These are phyloP conservation scores for Fusarium equiseti DNA, from an alignment of 2,329 filamentous ascomycete genomes.

Conservation along the genomic window DNA sequence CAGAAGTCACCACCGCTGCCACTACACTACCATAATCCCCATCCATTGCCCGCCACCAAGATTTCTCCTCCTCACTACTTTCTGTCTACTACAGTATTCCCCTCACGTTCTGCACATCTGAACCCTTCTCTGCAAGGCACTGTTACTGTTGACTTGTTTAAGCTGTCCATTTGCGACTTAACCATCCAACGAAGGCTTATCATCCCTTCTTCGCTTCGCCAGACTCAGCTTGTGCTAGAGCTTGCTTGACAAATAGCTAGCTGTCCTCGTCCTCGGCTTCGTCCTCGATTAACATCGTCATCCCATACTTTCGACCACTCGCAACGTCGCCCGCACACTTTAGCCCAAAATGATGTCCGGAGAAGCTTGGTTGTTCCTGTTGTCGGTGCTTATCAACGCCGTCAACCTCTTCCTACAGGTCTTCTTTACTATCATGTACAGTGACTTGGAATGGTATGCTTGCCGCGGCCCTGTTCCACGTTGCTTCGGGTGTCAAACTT, in stretches of 20 bases:
- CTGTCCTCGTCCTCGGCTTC: neutral
- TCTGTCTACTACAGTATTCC: constrained; percentile 22
- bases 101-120: constrained; percentile 18
- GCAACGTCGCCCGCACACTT: constrained; percentile 31
- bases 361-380: constrained; percentile 97
- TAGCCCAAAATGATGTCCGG: constrained; percentile 78
- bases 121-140: constrained; percentile 30
- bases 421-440: constrained; percentile 99
- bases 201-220: constrained; percentile 20
- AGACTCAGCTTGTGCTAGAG: constrained; percentile 45
- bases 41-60: constrained; percentile 40
- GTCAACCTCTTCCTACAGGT: constrained; percentile 99
- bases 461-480: constrained; percentile 40
- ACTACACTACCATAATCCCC: constrained; percentile 40
- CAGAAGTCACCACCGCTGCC: constrained; percentile 44
- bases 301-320: constrained; percentile 17
- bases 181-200: constrained; percentile 29
- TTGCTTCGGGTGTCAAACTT: constrained; percentile 26
- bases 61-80: constrained; percentile 43
- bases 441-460: constrained; percentile 95
- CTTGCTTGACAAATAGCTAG: constrained; percentile 47
- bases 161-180: constrained; percentile 10
- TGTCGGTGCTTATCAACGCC: constrained; percentile 98
- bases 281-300: constrained; percentile 39
- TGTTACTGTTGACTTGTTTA: constrained; percentile 19